Evolutionary conservation across 192 early-diverging fungal genomes (phyloP).

Genomic region (Pilobolus umbonatus): DNA sequence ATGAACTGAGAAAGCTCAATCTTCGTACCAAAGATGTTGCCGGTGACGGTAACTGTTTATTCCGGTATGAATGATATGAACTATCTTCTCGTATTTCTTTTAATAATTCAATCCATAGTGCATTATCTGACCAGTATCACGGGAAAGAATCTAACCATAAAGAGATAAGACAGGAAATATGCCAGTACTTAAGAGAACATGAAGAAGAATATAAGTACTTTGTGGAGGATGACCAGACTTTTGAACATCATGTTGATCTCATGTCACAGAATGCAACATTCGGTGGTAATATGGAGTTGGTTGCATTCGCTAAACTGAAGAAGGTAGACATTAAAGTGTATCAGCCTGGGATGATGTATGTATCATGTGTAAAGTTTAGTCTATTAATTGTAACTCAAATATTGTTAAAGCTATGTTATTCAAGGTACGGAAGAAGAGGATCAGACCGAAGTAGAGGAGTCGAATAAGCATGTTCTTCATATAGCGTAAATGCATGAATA

Average conservation of each 20-base stretch:
- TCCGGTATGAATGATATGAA: slow-evolving; percentile 39
- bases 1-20: slow-evolving; percentile 42
- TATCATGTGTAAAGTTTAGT: too few relatives aligned
- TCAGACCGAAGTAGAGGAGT: slow-evolving; percentile 10
- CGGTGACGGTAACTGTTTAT: slow-evolving; percentile 73
- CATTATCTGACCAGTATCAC: slow-evolving; percentile 66
- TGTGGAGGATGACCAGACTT: slow-evolving; percentile 56
- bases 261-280: slow-evolving; percentile 60
- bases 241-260: slow-evolving; percentile 49
- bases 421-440: slow-evolving; percentile 50
- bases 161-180: slow-evolving; percentile 49
- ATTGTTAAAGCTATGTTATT: slow-evolving; percentile 50
- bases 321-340: slow-evolving; percentile 65
- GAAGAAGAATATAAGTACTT: slow-evolving; percentile 57
- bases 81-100: background rate
- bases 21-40: slow-evolving; percentile 62
- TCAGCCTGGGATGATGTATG: slow-evolving; percentile 57
- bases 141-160: slow-evolving; percentile 55
- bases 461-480: slow-evolving; percentile 46
- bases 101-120: slow-evolving; percentile 34
- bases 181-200: slow-evolving; percentile 57
- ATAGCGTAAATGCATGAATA: slow-evolving; percentile 44
- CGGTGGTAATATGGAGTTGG: slow-evolving; percentile 73
- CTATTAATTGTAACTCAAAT: too few relatives aligned
- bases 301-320: slow-evolving; percentile 61